Percentiles rank a stretch among this genome's conserved stretches.
These are phyloP conservation scores for Geotrichum reessii DNA, from an alignment of 1,139 yeast species.

Conservation along the genomic window DNA sequence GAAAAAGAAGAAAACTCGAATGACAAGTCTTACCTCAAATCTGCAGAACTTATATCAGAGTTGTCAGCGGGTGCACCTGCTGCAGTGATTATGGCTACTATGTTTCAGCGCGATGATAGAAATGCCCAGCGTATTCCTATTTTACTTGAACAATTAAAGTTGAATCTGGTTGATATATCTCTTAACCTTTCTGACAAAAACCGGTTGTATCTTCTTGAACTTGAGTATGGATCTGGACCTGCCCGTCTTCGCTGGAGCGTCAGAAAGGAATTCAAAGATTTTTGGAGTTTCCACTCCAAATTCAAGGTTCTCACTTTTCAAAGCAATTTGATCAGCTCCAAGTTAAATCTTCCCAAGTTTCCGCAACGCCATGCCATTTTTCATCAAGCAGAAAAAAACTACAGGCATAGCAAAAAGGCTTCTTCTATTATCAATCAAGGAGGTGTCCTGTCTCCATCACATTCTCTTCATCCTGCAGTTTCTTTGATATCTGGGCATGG, in stretches of 20 bases:
- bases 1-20: slow-evolving; percentile 28
- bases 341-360: slow-evolving; percentile 31
- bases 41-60: slow-evolving; percentile 58
- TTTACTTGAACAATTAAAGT: slow-evolving; percentile 63
- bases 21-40: slow-evolving; percentile 41
- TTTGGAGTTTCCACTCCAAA: slow-evolving; percentile 60
- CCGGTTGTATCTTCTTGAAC: slow-evolving; percentile 56
- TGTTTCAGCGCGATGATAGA: slow-evolving; percentile 70
- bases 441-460: neutral
- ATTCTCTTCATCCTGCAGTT: neutral
- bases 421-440: neutral
- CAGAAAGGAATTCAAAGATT: slow-evolving; percentile 64
- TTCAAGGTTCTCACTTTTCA: slow-evolving; percentile 52
- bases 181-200: slow-evolving; percentile 40
- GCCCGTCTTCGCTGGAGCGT: slow-evolving; percentile 77
- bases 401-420: slow-evolving; percentile 4
- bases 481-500: slow-evolving; percentile 1
- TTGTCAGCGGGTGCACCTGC: slow-evolving; percentile 75
- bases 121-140: slow-evolving; percentile 79
- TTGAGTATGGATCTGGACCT: slow-evolving; percentile 87
- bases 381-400: slow-evolving; percentile 8
- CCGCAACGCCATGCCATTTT: slow-evolving; percentile 26
- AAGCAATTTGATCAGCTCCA: slow-evolving; percentile 22
- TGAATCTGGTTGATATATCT: slow-evolving; percentile 54
- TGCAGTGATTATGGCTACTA: slow-evolving; percentile 67